phyloP scores from a whole-genome alignment of 768 basidiomycete species.

The Phlebiopsis gigantea region DNA sequence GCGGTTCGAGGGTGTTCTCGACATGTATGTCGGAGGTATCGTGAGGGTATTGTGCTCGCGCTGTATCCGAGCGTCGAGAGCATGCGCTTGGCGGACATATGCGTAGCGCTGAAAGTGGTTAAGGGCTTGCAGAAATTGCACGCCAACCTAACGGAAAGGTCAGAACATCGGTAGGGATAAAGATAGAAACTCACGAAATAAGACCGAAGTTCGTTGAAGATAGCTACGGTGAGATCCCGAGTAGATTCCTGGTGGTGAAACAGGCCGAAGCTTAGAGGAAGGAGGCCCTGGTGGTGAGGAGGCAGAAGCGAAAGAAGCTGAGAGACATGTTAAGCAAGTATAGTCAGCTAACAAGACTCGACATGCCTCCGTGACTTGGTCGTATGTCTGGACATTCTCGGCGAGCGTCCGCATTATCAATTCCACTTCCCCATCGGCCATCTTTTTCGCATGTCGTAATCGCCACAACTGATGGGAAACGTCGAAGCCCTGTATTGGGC shows the following conservation, averaged over 20 bases:
- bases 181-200: conserved; percentile 55
- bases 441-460: conserved; percentile 64
- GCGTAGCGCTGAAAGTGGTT: conserved; percentile 90
- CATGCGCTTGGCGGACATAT: conserved; percentile 77
- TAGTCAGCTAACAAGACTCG: not conserved
- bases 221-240: conserved; percentile 74
- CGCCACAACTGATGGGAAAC: conserved; percentile 81
- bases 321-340: conserved; percentile 1
- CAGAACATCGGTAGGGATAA: not conserved
- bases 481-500: conserved; percentile 77
- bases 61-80: conserved; percentile 39
- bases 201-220: conserved; percentile 73
- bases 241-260: conserved; percentile 83
- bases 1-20: conserved; percentile 40
- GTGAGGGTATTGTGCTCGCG: conserved; percentile 32
- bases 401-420: conserved; percentile 71
- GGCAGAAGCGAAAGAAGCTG: conserved; percentile 80
- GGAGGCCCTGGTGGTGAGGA: conserved; percentile 74
- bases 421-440: conserved; percentile 70
- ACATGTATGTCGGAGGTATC: conserved; percentile 27
- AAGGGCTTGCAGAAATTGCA: conserved; percentile 67
- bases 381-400: conserved; percentile 71
- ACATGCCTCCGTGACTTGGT: conserved; percentile 83
- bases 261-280: conserved; percentile 82
- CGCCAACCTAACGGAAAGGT: conserved; percentile 54